These are phyloP conservation scores for Xylaria grammica DNA, from an alignment of 495 filamentous ascomycete genomes.

Conservation along the genomic window DNA sequence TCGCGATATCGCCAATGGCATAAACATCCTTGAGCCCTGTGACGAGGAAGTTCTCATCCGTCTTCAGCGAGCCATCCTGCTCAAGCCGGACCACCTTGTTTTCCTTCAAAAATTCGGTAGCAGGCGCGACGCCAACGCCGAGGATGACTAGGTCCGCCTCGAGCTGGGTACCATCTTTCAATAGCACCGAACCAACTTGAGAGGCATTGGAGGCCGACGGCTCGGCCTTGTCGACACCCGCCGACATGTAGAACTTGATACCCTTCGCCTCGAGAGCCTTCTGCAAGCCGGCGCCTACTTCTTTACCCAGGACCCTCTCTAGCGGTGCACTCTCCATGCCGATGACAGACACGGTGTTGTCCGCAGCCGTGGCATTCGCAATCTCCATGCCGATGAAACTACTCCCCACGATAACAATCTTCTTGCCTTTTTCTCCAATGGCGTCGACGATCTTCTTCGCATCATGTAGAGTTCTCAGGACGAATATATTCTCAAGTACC, in stretches of 20 bases:
- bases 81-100: constrained; percentile 70
- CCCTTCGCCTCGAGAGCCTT: constrained; percentile 79
- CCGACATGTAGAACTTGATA: constrained; percentile 82
- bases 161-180: constrained; percentile 86
- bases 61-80: constrained; percentile 79
- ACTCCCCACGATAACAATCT: constrained; percentile 87
- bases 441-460: constrained; percentile 75
- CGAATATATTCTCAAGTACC: constrained; percentile 84
- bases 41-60: constrained; percentile 78
- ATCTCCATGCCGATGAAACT: constrained; percentile 98
- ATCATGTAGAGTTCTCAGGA: constrained; percentile 75
- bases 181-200: constrained; percentile 76
- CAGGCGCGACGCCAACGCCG: constrained; percentile 85
- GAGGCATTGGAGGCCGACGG: constrained; percentile 66
- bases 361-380: constrained; percentile 73
- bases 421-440: constrained; percentile 84
- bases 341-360: constrained; percentile 85
- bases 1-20: constrained; percentile 95
- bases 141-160: constrained; percentile 89
- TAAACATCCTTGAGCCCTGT: constrained; percentile 78
- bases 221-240: constrained; percentile 79
- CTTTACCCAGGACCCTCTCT: constrained; percentile 83
- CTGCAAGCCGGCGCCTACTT: constrained; percentile 82
- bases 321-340: constrained; percentile 88
- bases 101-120: constrained; percentile 83